These are phyloP conservation scores for Metschnikowia proteae DNA, from an alignment of 805 yeast genomes.

Conservation along the genomic window DNA sequence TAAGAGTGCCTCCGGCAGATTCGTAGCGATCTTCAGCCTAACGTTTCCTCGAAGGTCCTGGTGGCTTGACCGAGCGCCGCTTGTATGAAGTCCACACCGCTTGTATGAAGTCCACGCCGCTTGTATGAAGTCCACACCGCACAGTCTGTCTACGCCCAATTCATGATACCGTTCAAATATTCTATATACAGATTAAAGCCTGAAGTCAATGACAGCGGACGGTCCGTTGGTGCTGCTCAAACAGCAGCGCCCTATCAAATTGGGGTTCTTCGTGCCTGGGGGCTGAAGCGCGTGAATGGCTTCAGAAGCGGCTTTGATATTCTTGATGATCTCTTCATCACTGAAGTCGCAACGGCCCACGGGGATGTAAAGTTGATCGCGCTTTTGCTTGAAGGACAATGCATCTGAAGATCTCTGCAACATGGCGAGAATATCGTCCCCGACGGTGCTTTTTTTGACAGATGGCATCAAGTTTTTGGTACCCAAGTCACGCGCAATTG, in stretches of 20 bases:
- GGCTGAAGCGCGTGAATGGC: conserved; percentile 54
- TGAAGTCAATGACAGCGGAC: conserved; percentile 57
- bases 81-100: neutral
- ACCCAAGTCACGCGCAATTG: conserved; percentile 78
- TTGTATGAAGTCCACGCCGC: no score
- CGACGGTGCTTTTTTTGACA: conserved; percentile 80
- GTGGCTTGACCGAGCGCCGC: no score
- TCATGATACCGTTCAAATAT: neutral
- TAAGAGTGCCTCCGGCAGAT: no score
- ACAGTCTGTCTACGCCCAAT: neutral
- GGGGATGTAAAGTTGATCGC: conserved; percentile 56
- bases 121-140: neutral
- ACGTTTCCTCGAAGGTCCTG: no score
- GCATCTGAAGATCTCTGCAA: conserved; percentile 60
- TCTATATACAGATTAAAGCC: conserved; percentile 17
- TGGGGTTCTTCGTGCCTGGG: conserved; percentile 65
- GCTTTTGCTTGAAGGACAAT: conserved; percentile 73
- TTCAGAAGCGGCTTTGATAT: conserved; percentile 62
- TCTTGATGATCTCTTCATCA: conserved; percentile 70
- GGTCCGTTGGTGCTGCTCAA: conserved; percentile 77
- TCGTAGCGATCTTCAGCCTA: no score
- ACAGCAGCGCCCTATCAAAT: conserved; percentile 63
- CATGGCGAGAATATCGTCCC: conserved; percentile 55
- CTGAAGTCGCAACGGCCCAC: conserved; percentile 75
- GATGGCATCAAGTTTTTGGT: conserved; percentile 88